phyloP scores from a whole-genome alignment of 805 yeast species.

The Blastobotrys chiropterorum region DNA sequence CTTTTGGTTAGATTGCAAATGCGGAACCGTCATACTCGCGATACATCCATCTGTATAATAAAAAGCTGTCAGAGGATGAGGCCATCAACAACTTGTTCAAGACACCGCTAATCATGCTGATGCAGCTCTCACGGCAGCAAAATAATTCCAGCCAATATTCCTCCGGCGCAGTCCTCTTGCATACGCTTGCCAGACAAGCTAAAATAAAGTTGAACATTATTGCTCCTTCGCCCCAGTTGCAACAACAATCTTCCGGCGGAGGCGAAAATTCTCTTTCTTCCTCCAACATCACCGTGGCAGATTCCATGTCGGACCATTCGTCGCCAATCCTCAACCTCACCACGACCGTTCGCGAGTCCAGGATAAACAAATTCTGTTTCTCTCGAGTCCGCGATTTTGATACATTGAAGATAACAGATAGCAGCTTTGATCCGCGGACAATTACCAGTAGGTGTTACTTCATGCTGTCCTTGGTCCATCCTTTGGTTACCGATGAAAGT shows the following conservation, averaged over 20 bases:
- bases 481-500: conserved; percentile 1
- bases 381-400: conserved; percentile 13
- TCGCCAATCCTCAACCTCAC: background rate
- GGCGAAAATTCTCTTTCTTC: background rate
- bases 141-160: background rate
- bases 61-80: background rate
- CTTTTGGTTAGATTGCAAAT: background rate
- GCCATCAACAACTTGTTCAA: conserved; percentile 3
- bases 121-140: background rate
- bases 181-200: background rate
- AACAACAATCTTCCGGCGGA: no score
- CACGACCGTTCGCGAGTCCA: background rate
- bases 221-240: background rate
- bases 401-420: conserved; percentile 14
- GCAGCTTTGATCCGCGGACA: conserved; percentile 12
- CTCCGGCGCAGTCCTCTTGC: background rate
- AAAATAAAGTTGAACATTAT: background rate
- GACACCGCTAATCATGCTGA: conserved; percentile 4
- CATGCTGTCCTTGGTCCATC: conserved; percentile 15
- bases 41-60: conserved; percentile 3
- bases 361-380: background rate
- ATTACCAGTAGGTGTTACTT: conserved; percentile 14
- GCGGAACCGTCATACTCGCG: background rate
- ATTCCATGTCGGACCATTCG: background rate
- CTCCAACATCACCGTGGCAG: background rate